Evolutionary conservation across 1,139 yeast genomes (phyloP), one percentile per base, ranked within the genome.

Genomic region (Candida buenavistaensis): DNA sequence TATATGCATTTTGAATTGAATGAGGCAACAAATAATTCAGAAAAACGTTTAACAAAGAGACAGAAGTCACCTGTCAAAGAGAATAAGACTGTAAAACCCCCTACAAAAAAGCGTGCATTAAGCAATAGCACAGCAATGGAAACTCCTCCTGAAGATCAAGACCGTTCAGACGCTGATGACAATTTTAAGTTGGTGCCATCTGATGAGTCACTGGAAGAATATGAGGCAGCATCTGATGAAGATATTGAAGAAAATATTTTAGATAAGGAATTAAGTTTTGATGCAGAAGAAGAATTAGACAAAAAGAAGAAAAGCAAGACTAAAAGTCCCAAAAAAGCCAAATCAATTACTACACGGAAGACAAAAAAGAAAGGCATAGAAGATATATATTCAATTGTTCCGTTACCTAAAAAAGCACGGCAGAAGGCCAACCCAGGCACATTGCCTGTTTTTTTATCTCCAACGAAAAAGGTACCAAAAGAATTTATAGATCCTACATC

Each of bases 401-500:
- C 45, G 4, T 48, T 44, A 22, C 38, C 36, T n/a, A 46, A 42
- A 32, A 41, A 29, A 38, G 28, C 42, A 40, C 35, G 39, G 32
- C 20, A 35, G 13, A 20, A 44, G 32, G 33, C 23, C 8, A 28
- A 23, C 11, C 30, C 33, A 14, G 41, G 44, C 11, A 28, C 43
- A 27, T 37, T 60, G 33, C 50, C 50, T 12, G 43, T 52, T 12
- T 54, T 62, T 24, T 50, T 63, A 21, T 57, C 64, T 6, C 65
- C 66, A 0, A 40, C 53, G 15, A 62, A 60, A 31, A 54, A 52
- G 23, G 38, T 60, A 3, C 50, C 55, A 36, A 57, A 59, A 30
- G 51, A 55, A 30, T 59, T 59, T 32, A 47, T 54, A 4, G 58
- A 64, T 33, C 51, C 62, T 1, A 54, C 63, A 2, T 62, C 72